A percentile compares a stretch with the other conserved stretches of the same genome.
Conservation (phyloP, 2,329 filamentous ascomycete species). For the Phialemonium atrogriseum region DNA sequence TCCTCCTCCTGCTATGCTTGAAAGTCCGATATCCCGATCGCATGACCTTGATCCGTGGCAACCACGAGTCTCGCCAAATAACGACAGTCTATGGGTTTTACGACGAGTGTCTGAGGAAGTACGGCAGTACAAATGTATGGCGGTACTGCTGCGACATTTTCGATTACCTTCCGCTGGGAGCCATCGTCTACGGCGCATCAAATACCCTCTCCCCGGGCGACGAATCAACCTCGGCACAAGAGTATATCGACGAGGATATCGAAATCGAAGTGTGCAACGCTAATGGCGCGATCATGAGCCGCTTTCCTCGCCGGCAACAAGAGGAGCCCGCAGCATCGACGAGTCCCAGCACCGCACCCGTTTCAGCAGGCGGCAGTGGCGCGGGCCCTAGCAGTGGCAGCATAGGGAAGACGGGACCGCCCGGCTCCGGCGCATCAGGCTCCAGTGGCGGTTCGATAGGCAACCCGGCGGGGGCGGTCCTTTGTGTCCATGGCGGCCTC, state of each 20-base stretch:
- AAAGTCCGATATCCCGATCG: constrained; percentile 97
- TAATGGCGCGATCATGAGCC: constrained; percentile 68
- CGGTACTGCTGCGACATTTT: constrained; percentile 96
- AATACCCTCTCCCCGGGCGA: constrained; percentile 46
- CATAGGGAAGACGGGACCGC: constrained; percentile 55
- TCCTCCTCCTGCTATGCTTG: constrained; percentile 87
- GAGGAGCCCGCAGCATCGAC: constrained; percentile 17
- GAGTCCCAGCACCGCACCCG: constrained; percentile 11
- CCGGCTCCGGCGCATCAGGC: constrained; percentile 71
- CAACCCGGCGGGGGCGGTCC: constrained; percentile 70
- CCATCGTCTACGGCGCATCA: constrained; percentile 82
- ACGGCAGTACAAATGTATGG: constrained; percentile 95
- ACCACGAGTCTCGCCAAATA: constrained; percentile 94
- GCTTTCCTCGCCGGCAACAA: constrained; percentile 57
- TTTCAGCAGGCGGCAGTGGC: too few relatives aligned
- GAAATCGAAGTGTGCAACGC: constrained; percentile 93
- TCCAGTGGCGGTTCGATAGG: constrained; percentile 55
- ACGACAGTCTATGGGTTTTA: constrained; percentile 98
- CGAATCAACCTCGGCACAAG: constrained; percentile 34
- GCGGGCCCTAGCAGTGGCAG: constrained; percentile 25
- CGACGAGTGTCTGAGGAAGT: constrained; percentile 92
- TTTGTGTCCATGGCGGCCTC: constrained; percentile 92
- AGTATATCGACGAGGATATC: constrained; percentile 58
- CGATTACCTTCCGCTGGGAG: constrained; percentile 87
- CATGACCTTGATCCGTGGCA: constrained; percentile 91